Evolutionary conservation across 805 yeast genomes (phyloP).

Genomic region (Debaryomyces maramus): DNA sequence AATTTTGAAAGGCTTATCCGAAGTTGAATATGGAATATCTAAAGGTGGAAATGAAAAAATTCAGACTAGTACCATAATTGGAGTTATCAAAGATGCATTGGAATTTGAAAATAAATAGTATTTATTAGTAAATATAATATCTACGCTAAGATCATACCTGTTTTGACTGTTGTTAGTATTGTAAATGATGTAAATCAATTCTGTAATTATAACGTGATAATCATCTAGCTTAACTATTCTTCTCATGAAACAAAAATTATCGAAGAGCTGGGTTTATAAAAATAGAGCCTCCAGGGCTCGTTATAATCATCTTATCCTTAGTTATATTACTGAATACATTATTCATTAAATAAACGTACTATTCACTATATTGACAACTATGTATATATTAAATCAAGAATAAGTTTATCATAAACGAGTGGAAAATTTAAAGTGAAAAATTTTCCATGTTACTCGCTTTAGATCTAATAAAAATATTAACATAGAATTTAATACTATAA

Average conservation of each 20-base stretch:
- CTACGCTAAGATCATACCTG: not conserved
- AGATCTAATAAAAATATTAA: no score
- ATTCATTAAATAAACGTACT: not conserved
- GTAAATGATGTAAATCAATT: not conserved
- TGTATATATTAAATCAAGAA: not conserved
- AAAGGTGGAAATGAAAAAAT: conserved; percentile 91
- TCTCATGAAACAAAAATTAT: conserved; percentile 25
- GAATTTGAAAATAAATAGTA: conserved; percentile 28
- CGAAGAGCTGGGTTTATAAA: conserved; percentile 28
- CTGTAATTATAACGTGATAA: conserved; percentile 1
- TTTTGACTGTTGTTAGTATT: not conserved
- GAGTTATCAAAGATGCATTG: conserved; percentile 72
- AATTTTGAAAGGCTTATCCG: conserved; percentile 71
- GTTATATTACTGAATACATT: not conserved
- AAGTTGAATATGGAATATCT: conserved; percentile 87
- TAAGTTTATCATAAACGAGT: not conserved
- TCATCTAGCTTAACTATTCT: conserved; percentile 21
- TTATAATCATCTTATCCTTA: conserved; percentile 18
- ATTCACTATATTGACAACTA: not conserved
- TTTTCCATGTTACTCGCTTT: no score
- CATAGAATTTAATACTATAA: no score
- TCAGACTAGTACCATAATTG: conserved; percentile 87
- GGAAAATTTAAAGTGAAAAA: conserved; percentile 1
- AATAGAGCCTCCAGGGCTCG: conserved; percentile 24
- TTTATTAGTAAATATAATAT: not conserved